Percentiles rank a stretch among this genome's conserved stretches.
Evolutionary conservation across 192 early-diverging fungal genomes (phyloP).

Genomic region (Entomortierella chlamydospora): DNA sequence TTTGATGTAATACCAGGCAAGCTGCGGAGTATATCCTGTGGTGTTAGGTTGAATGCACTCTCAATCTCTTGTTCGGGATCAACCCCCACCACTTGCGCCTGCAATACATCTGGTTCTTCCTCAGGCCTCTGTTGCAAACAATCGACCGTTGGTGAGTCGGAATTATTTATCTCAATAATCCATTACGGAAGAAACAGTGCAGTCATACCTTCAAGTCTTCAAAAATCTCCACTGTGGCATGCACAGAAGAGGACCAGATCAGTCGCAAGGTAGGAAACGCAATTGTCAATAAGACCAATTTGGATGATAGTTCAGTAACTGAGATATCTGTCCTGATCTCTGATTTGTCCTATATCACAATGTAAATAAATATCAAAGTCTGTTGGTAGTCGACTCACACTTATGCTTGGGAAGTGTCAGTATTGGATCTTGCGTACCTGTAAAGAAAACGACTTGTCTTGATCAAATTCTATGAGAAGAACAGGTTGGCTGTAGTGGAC

Average conservation of each 20-base stretch:
- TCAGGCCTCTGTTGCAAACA: slow-evolving; percentile 67
- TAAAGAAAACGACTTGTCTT: slow-evolving; percentile 83
- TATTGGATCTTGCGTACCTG: slow-evolving; percentile 61
- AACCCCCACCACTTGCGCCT: slow-evolving; percentile 77
- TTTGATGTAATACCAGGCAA: slow-evolving; percentile 87
- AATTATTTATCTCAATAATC: no score
- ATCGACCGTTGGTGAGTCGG: no score
- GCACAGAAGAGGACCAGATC: slow-evolving; percentile 89
- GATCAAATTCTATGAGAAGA: slow-evolving; percentile 93
- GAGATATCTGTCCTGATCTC: slow-evolving; percentile 68
- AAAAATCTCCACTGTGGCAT: slow-evolving; percentile 90
- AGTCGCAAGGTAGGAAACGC: slow-evolving; percentile 87
- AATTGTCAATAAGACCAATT: slow-evolving; percentile 80
- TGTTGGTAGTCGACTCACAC: slow-evolving; percentile 23
- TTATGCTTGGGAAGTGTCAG: neutral
- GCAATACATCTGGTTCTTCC: slow-evolving; percentile 78
- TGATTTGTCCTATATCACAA: slow-evolving; percentile 49
- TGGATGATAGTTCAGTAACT: slow-evolving; percentile 73
- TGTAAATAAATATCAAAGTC: slow-evolving; percentile 1
- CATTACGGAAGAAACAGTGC: no score
- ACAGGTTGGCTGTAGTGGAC: slow-evolving; percentile 82
- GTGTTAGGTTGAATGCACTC: slow-evolving; percentile 74
- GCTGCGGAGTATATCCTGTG: slow-evolving; percentile 83
- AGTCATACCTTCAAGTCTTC: slow-evolving; percentile 83
- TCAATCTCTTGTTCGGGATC: slow-evolving; percentile 72